A percentile compares a stretch with the other conserved stretches of the same genome.
These are phyloP conservation scores for Corylus americana DNA, from an alignment of 306 rosid genomes.

Conservation along the genomic window DNA sequence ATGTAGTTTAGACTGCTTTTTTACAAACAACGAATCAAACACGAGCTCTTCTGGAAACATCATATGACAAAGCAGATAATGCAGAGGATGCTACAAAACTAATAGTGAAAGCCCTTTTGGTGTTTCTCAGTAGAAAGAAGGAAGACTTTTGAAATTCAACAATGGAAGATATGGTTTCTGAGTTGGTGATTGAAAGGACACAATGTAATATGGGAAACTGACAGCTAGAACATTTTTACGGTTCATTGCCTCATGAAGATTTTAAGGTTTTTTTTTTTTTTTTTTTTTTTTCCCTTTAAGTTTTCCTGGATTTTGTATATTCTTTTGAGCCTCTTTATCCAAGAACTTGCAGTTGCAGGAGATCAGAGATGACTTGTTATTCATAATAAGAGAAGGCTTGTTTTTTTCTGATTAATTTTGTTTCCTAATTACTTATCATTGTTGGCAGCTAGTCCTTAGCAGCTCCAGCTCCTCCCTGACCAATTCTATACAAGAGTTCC, in stretches of 20 bases:
- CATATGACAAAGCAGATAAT: conserved; percentile 20
- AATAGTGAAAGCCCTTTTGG: conserved; percentile 1
- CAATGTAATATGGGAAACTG: conserved; percentile 5
- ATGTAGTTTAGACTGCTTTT: no score
- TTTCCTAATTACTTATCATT: neutral
- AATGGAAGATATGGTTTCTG: conserved; percentile 1
- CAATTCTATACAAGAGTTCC: no score
- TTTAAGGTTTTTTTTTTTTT: no score
- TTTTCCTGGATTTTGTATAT: conserved; percentile 19
- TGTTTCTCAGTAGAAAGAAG: neutral
- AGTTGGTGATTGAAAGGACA: neutral
- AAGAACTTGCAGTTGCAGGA: conserved; percentile 8
- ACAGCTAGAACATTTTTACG: neutral
- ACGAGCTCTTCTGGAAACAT: no score
- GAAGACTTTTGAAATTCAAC: neutral
- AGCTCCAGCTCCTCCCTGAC: no score
- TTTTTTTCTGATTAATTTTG: neutral
- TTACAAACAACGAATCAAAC: no score
- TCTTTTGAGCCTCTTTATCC: conserved; percentile 13
- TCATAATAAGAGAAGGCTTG: conserved; percentile 10
- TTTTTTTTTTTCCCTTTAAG: neutral
- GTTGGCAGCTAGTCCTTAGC: neutral
- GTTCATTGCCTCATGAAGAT: neutral
- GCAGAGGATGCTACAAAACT: conserved; percentile 73
- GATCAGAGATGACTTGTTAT: conserved; percentile 3